A percentile compares a stretch with the other conserved stretches of the same genome.
Evolutionary conservation across 2,329 filamentous ascomycete genomes (phyloP).

Genomic region (Talaromyces sp.): DNA sequence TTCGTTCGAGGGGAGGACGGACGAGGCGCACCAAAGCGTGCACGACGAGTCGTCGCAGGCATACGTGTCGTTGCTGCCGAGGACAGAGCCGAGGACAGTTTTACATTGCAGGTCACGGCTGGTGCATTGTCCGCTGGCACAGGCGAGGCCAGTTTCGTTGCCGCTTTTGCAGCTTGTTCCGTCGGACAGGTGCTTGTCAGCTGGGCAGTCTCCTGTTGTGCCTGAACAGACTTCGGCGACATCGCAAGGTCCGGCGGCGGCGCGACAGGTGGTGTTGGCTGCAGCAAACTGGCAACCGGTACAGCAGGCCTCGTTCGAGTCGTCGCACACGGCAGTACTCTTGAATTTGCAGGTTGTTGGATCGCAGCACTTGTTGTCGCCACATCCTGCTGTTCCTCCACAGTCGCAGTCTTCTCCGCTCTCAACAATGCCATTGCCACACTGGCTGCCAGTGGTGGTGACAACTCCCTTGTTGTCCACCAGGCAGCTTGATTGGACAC

Average conservation of each 20-base stretch:
- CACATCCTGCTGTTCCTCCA: constrained; percentile 69
- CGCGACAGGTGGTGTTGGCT: constrained; percentile 69
- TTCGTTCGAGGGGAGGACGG: constrained; percentile 58
- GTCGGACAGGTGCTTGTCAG: constrained; percentile 64
- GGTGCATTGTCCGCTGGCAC: constrained; percentile 91
- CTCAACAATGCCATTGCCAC: constrained; percentile 96
- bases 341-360: constrained; percentile 81
- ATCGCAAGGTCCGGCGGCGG: constrained; percentile 76
- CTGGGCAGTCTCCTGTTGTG: constrained; percentile 65
- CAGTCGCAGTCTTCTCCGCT: constrained; percentile 93
- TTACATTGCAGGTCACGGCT: constrained; percentile 86
- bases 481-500: constrained; percentile 71
- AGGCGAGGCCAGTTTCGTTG: constrained; percentile 56
- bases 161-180: constrained; percentile 62
- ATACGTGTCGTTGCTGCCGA: constrained; percentile 68
- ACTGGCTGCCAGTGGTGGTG: constrained; percentile 77
- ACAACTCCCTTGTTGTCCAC: constrained; percentile 79
- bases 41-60: constrained; percentile 73
- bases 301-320: constrained; percentile 46
- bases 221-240: constrained; percentile 80
- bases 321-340: constrained; percentile 66
- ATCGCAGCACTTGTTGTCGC: constrained; percentile 75
- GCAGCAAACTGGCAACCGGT: constrained; percentile 40
- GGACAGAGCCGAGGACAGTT: constrained; percentile 71
- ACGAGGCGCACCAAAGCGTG: constrained; percentile 68